Conservation (phyloP, 257 asterid species). For the Parsonsia alboflavescens region DNA sequence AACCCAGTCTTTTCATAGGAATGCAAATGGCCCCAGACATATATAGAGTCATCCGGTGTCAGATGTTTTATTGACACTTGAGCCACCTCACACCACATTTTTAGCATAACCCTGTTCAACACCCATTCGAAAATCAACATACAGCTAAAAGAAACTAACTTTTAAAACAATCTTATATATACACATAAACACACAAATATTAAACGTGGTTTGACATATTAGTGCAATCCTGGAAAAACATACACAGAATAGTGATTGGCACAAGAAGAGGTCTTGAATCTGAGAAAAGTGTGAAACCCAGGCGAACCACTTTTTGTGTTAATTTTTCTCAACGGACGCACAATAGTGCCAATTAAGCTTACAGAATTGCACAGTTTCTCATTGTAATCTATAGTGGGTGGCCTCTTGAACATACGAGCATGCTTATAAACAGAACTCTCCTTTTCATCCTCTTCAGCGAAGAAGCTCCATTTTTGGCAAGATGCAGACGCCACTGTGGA, state of each 20-base stretch:
- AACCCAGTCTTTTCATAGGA: conserved; percentile 35
- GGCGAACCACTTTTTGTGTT: conserved; percentile 14
- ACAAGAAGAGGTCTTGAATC: conserved; percentile 25
- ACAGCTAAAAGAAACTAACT: background rate
- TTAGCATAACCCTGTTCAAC: conserved; percentile 45
- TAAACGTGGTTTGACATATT: background rate
- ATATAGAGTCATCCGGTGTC: conserved; percentile 51
- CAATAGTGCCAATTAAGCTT: conserved; percentile 63
- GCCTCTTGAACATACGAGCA: conserved; percentile 36
- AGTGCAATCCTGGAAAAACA: conserved; percentile 9
- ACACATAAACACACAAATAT: background rate
- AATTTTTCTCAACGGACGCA: conserved; percentile 16
- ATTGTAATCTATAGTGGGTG: conserved; percentile 28
- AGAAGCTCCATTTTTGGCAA: conserved; percentile 24
- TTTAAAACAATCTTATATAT: no score
- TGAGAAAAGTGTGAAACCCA: conserved; percentile 42
- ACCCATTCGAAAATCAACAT: background rate
- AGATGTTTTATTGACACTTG: conserved; percentile 47
- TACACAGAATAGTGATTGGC: conserved; percentile 29
- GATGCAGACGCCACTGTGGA: conserved; percentile 29
- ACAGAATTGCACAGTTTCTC: conserved; percentile 38
- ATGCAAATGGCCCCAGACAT: conserved; percentile 52
- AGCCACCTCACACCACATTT: conserved; percentile 57
- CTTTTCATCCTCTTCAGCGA: conserved; percentile 20
- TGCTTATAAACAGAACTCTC: conserved; percentile 52